These are phyloP conservation scores for Trametes elegans DNA, from an alignment of 768 basidiomycete species.

Conservation along the genomic window DNA sequence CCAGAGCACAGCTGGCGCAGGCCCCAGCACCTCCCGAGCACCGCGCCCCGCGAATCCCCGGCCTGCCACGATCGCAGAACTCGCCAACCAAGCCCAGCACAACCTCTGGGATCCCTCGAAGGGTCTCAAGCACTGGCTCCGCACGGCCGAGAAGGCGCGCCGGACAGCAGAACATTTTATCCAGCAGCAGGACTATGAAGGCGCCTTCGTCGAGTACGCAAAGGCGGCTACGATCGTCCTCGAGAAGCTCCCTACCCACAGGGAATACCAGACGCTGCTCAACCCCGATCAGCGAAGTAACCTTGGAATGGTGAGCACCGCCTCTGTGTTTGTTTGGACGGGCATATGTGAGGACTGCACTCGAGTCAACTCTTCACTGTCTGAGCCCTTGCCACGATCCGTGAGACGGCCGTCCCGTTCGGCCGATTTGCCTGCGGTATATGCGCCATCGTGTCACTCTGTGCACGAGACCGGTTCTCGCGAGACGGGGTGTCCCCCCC, in stretches of 20 bases:
- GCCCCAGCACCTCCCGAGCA: neutral
- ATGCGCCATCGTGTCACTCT: too few species aligned
- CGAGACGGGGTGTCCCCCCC: too few species aligned
- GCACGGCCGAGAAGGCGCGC: conserved; percentile 61
- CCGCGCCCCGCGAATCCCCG: conserved; percentile 25
- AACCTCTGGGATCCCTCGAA: conserved; percentile 55
- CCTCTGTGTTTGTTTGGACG: too few species aligned
- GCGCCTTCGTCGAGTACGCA: conserved; percentile 70
- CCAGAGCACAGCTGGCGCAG: conserved; percentile 5
- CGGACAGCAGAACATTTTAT: conserved; percentile 49
- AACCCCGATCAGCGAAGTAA: conserved; percentile 60
- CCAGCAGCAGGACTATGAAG: conserved; percentile 57
- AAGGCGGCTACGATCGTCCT: conserved; percentile 75
- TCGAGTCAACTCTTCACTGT: too few species aligned
- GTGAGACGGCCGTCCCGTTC: too few species aligned
- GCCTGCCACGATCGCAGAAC: conserved; percentile 63
- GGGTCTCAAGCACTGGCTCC: conserved; percentile 66
- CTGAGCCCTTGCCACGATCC: too few species aligned
- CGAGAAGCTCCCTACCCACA: conserved; percentile 74
- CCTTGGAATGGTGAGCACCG: conserved; percentile 61
- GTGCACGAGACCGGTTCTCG: too few species aligned
- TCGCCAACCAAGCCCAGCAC: conserved; percentile 59
- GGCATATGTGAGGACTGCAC: too few species aligned
- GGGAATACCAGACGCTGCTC: conserved; percentile 58
- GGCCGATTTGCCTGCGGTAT: too few species aligned